Evolutionary conservation across 2,329 filamentous ascomycete genomes (phyloP).

Genomic region (Fusarium sp.): DNA sequence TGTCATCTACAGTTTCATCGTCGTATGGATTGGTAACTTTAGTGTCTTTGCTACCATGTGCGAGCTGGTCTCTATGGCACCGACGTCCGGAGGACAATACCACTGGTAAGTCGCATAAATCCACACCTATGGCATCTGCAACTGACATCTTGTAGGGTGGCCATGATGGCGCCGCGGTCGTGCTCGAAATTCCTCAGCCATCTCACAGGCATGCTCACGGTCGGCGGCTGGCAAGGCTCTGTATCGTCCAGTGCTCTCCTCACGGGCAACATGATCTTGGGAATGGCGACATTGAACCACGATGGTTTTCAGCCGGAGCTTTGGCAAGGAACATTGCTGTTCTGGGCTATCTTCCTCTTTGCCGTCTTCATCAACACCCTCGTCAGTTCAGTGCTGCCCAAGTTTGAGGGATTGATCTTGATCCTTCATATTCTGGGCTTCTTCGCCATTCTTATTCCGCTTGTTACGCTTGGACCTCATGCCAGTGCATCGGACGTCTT

Average conservation of each 20-base stretch:
- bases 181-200: constrained; percentile 68
- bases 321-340: constrained; percentile 65
- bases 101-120: constrained; percentile 56
- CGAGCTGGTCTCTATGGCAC: constrained; percentile 62
- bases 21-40: constrained; percentile 62
- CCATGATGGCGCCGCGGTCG: constrained; percentile 62
- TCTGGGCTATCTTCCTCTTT: constrained; percentile 61
- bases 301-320: constrained; percentile 55
- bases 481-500: constrained; percentile 57
- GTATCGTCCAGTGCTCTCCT: constrained; percentile 56
- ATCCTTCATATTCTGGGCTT: constrained; percentile 60
- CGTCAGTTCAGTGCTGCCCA: constrained; percentile 60
- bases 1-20: constrained; percentile 65
- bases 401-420: constrained; percentile 64
- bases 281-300: constrained; percentile 49
- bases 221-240: constrained; percentile 61
- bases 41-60: constrained; percentile 57
- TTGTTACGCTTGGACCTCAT: constrained; percentile 52
- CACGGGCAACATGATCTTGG: constrained; percentile 61
- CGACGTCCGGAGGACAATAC: constrained; percentile 70
- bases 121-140: fast-evolving
- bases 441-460: constrained; percentile 51
- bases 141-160: constrained; percentile 54
- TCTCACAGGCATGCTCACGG: constrained; percentile 61
- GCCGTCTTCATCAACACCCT: constrained; percentile 65